Evolutionary conservation across 306 rosid genomes (phyloP).

Genomic region (Glycyrrhiza uralensis): DNA sequence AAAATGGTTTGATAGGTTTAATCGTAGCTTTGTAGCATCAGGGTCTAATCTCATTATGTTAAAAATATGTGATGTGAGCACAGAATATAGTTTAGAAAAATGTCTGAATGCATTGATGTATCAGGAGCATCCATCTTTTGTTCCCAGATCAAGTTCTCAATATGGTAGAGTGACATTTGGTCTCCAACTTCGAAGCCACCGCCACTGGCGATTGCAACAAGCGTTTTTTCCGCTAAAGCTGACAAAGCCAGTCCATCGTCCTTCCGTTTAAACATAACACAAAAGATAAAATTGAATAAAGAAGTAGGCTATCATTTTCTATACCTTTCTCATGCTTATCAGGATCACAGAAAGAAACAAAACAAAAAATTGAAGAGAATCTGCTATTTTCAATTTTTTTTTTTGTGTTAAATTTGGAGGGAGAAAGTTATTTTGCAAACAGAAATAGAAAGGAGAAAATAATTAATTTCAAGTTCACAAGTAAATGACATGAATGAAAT

Average conservation of each 20-base stretch:
- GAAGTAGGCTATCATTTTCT: neutral
- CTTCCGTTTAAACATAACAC: neutral
- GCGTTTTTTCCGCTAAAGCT: neutral
- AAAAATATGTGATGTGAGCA: no score
- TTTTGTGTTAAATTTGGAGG: neutral
- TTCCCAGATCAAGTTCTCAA: no score
- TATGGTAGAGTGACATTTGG: no score
- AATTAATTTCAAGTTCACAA: conserved; percentile 6
- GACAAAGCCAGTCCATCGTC: conserved; percentile 4
- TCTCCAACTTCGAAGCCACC: no score
- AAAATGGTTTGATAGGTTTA: no score
- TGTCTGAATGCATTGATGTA: no score
- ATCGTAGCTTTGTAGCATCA: no score
- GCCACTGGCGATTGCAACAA: neutral
- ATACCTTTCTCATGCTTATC: neutral
- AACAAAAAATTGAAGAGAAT: neutral
- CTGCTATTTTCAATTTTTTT: neutral
- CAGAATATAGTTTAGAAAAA: no score
- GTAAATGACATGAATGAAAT: conserved; percentile 27
- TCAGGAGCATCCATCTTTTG: no score
- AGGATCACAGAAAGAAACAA: neutral
- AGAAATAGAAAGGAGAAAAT: neutral
- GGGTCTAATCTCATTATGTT: no score
- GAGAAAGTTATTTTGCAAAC: conserved; percentile 22
- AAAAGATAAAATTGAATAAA: neutral